Percentiles rank a stretch among this genome's conserved stretches.
Conservation (phyloP, 768 basidiomycete genomes). For the Trametes meyenii region DNA sequence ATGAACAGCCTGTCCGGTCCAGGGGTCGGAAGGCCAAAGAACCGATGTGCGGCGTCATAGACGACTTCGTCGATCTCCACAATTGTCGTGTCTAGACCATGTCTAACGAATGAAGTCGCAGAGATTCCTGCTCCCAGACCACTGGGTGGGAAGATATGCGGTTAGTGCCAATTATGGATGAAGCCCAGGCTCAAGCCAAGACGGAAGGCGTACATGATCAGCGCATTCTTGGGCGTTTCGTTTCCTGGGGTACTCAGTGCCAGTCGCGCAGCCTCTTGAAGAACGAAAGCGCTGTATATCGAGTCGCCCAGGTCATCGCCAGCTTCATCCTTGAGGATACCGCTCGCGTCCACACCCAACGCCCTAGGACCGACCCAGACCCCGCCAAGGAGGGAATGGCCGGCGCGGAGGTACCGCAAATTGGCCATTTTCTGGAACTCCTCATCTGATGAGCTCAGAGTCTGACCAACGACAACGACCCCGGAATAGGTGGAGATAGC, state of each 20-base stretch:
- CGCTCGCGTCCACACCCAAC: constrained; percentile 28
- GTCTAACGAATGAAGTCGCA: constrained; percentile 70
- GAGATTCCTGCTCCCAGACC: constrained; percentile 89
- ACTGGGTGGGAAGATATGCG: constrained; percentile 42
- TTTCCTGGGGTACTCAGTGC: constrained; percentile 51
- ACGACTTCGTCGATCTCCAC: constrained; percentile 95
- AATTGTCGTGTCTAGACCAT: constrained; percentile 73
- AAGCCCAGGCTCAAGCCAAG: background rate
- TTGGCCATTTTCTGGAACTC: constrained; percentile 32
- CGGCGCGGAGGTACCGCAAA: constrained; percentile 51
- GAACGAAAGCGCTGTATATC: constrained; percentile 79
- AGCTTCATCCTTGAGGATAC: constrained; percentile 51
- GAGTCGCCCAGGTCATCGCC: constrained; percentile 69
- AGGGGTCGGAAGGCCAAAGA: constrained; percentile 78
- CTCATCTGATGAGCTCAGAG: constrained; percentile 41
- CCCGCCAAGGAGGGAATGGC: constrained; percentile 62
- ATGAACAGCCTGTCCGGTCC: constrained; percentile 64
- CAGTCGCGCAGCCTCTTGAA: constrained; percentile 85
- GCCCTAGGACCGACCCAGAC: constrained; percentile 66
- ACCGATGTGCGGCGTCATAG: constrained; percentile 76
- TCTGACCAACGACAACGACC: constrained; percentile 80
- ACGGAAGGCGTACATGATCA: constrained; percentile 64
- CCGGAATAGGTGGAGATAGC: constrained; percentile 72
- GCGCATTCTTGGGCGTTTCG: constrained; percentile 49
- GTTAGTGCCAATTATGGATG: constrained; percentile 1